These are phyloP conservation scores for Trypanosoma vivax DNA, from an alignment of 208 protist species.

Conservation along the genomic window DNA sequence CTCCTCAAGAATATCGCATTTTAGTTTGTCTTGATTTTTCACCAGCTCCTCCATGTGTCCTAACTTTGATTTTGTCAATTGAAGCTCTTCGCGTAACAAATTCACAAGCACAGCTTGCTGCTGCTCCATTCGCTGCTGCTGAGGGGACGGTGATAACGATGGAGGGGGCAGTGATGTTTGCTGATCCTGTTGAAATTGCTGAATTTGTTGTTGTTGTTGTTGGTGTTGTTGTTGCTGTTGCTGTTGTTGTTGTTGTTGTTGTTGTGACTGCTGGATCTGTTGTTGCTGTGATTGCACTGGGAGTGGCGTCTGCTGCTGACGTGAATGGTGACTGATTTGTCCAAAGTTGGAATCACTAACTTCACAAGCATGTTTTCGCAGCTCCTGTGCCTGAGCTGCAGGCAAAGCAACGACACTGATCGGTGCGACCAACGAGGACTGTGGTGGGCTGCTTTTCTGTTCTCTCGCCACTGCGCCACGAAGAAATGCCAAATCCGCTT, in stretches of 20 bases:
- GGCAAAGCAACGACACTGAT: conserved; percentile 10
- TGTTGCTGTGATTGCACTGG: too few species aligned
- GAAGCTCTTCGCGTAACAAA: conserved; percentile 15
- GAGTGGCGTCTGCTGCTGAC: too few species aligned
- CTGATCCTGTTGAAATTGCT: too few species aligned
- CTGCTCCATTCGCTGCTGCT: too few species aligned
- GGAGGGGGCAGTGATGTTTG: too few species aligned
- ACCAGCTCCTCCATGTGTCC: conserved; percentile 18
- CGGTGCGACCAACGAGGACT: conserved; percentile 4
- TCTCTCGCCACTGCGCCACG: neutral
- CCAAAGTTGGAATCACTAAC: too few species aligned
- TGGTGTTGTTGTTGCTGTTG: conserved; percentile 1
- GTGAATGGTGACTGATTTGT: too few species aligned
- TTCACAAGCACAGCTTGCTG: too few species aligned
- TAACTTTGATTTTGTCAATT: conserved; percentile 9
- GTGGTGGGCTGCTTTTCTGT: neutral
- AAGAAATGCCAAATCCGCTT: conserved; percentile 8
- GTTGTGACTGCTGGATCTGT: neutral
- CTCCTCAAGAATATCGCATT: neutral
- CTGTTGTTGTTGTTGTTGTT: neutral
- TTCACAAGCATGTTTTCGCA: too few species aligned
- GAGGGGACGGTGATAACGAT: too few species aligned
- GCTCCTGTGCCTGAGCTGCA: too few species aligned
- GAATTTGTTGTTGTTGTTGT: too few species aligned
- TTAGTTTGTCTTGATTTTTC: neutral